Evolutionary conservation across 345 rosid genomes (phyloP).

Genomic region (Psidium friedrichsthalianum): DNA sequence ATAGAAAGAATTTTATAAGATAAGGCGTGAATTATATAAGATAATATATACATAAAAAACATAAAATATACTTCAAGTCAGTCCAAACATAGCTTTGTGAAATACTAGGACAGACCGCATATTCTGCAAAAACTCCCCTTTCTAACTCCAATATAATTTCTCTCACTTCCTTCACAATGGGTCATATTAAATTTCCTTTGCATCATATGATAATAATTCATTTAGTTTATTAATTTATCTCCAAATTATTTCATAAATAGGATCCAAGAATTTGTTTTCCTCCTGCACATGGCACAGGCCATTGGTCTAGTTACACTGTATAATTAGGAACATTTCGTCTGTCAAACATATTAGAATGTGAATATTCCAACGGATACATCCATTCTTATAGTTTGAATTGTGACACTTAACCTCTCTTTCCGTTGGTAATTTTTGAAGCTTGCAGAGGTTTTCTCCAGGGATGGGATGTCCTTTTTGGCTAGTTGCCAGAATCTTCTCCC

Average conservation of each 20-base stretch:
- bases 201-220: neutral
- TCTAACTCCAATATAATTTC: neutral
- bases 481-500: conserved; percentile 87
- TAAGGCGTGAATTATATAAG: neutral
- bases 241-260: neutral
- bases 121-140: neutral
- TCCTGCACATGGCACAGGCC: neutral
- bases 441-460: conserved; percentile 93
- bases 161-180: neutral
- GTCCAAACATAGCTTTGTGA: neutral
- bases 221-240: neutral
- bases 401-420: neutral
- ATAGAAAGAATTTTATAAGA: neutral
- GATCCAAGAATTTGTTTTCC: neutral
- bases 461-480: conserved; percentile 95
- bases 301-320: neutral
- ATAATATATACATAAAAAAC: neutral
- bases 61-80: neutral
- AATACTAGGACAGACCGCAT: neutral
- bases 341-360: neutral
- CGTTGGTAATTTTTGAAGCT: conserved; percentile 39
- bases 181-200: neutral
- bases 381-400: neutral
- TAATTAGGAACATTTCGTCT: neutral
- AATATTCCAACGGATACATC: neutral